Conservation (phyloP, 73 alveolate species). For the Tetrahymena elliotti region DNA sequence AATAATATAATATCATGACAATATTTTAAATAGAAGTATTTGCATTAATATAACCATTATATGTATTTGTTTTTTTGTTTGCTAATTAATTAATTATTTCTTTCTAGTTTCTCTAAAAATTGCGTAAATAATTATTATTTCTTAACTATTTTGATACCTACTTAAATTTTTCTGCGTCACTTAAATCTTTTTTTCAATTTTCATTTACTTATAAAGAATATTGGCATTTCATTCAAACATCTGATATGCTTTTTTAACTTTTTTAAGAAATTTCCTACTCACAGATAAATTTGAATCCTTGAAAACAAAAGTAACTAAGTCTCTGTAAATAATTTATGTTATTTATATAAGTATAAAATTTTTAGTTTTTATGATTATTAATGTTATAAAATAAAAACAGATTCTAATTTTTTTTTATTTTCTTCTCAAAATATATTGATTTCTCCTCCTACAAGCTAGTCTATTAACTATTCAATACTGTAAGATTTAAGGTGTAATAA, state of each 20-base stretch:
- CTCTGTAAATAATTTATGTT: no score
- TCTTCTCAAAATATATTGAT: no score
- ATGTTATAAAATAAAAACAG: no score
- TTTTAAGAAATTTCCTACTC: neutral
- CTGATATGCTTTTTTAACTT: neutral
- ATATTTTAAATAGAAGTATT: neutral
- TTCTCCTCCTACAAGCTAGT: no score
- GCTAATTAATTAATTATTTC: neutral
- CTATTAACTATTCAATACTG: no score
- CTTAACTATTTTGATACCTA: neutral
- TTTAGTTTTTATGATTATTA: no score
- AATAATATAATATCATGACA: neutral
- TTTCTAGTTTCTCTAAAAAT: neutral
- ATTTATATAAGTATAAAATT: neutral
- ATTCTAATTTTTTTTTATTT: no score
- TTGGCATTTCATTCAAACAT: neutral
- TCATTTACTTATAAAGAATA: neutral
- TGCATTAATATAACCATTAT: neutral
- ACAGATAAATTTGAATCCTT: neutral
- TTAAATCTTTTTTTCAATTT: neutral
- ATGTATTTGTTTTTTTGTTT: no score
- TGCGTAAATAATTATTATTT: neutral
- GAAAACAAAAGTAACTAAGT: neutral
- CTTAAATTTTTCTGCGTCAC: neutral
- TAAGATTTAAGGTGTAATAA: no score